A percentile compares a stretch with the other conserved stretches of the same genome.
Evolutionary conservation across 371 early-diverging fungal genomes (phyloP).

Genomic region (Batrachochytrium dendrobatidis): DNA sequence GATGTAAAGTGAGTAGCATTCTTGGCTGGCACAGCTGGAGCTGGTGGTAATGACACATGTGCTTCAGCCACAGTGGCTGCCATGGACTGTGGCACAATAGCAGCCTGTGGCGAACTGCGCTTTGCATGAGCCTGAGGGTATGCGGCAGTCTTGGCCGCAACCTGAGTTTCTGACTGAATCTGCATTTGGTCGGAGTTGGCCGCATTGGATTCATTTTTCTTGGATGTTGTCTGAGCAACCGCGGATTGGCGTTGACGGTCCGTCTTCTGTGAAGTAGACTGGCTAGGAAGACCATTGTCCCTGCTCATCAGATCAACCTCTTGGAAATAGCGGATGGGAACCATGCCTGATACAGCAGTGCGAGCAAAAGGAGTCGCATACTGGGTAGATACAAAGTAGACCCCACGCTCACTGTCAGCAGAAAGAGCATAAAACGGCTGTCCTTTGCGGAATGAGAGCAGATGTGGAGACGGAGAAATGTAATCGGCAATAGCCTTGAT

Average conservation of each 20-base stretch:
- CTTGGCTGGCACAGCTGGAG: too few species aligned
- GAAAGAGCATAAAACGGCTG: constrained; percentile 33
- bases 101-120: too few species aligned
- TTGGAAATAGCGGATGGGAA: constrained; percentile 32
- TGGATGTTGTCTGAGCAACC: neutral
- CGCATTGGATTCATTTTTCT: neutral
- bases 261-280: constrained; percentile 5
- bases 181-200: neutral
- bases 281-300: constrained; percentile 13
- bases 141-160: neutral
- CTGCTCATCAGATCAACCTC: constrained; percentile 28
- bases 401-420: constrained; percentile 20
- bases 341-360: constrained; percentile 38
- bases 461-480: constrained; percentile 18
- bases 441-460: constrained; percentile 24
- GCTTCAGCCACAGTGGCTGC: neutral
- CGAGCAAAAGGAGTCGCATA: constrained; percentile 41
- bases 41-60: too few species aligned
- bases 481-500: constrained; percentile 35
- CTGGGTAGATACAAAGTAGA: constrained; percentile 42
- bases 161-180: neutral
- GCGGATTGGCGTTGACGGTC: neutral
- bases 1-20: too few species aligned
- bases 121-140: too few species aligned
- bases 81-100: neutral